Base-by-base conservation (phyloP, 192 early-diverging fungal species). In the Rhizophagus clarus region DNA sequence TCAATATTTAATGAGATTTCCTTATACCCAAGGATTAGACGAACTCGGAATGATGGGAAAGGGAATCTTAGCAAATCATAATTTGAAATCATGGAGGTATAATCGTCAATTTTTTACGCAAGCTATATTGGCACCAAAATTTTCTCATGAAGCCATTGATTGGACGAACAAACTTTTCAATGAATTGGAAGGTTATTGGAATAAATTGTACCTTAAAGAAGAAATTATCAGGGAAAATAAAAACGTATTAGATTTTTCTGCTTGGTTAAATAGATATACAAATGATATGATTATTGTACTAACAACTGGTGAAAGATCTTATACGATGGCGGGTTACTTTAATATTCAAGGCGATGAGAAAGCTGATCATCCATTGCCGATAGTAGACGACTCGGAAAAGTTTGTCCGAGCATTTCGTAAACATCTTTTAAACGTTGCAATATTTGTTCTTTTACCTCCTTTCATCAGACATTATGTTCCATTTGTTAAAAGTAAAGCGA, bases 61-160 rank as follows among this genome's bases (percentile, higher is more conserved):
- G 29, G 51, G 37, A 49, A 31, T 32, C 5, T 31, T 37, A 9
- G 12, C 60, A 24, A 32, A 77, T 66, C 17, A 31, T 20, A 24
- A 77, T 66, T 31, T 63, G n/a, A 28, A 64, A 37, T 42, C 9
- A 24, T 77, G 76, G 76, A 42, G n/a, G 14, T 77, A 67, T 49
- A 63, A 77, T 49, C 31, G 63, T 29, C 40, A 49, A 47, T 42
- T 77, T 67, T 63, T 66, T 66, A 29, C 60, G 2, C 76, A 77
- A 31, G 76, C 62, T 8, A 47, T 77, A 20, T 26, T 49, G 5
- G 9, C 62, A 11, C 61, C 40, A 63, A 63, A n/a, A 15, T 77
- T 66, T 49, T n/a, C 15, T 17, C 20, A 67, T 12, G 40, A 64
- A 10, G 12, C 32, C 1, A 11, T 32, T 20, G 7, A 31, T 5